Conservation (phyloP, 768 basidiomycete species). For the Auricularia sp. region DNA sequence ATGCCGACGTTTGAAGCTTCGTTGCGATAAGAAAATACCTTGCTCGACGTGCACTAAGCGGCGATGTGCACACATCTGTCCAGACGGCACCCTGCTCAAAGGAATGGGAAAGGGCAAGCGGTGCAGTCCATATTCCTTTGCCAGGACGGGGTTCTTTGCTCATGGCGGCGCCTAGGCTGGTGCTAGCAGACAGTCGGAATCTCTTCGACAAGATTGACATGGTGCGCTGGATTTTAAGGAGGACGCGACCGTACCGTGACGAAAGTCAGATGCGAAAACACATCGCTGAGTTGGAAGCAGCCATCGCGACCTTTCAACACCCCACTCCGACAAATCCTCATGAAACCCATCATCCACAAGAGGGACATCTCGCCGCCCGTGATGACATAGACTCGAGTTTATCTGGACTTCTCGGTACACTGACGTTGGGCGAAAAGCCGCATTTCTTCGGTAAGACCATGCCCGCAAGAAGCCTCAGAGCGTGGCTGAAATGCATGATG, state of each 20-base stretch:
- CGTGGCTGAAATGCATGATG: no score
- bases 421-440: no score
- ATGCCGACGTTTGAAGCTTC: neutral
- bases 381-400: no score
- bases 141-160: neutral
- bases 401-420: no score
- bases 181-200: neutral
- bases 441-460: no score
- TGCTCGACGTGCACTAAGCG: conserved; percentile 3
- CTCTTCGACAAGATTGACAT: neutral
- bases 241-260: neutral
- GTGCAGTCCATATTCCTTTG: neutral
- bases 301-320: neutral
- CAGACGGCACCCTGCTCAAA: conserved; percentile 3
- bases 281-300: neutral
- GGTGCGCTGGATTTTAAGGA: neutral
- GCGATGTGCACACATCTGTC: conserved; percentile 4
- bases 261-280: neutral
- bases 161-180: neutral
- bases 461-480: no score
- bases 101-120: neutral
- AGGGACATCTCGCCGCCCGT: neutral
- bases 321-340: neutral
- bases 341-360: neutral
- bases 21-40: conserved; percentile 3